These are phyloP conservation scores for Mycosphaerella arachidis DNA, from an alignment of 2,329 filamentous ascomycete genomes.

Conservation along the genomic window DNA sequence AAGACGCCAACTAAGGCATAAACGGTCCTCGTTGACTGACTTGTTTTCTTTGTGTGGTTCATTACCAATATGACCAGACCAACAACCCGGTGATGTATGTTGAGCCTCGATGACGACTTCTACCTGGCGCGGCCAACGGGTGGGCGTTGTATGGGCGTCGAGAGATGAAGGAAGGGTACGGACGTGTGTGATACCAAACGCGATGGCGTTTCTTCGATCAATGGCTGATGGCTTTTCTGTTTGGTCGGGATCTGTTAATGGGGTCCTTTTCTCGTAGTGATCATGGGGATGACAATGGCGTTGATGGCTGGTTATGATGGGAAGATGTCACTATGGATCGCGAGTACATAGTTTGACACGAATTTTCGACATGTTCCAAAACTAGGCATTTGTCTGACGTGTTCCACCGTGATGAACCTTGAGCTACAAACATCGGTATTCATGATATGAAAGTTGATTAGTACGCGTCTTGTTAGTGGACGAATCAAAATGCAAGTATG, in stretches of 20 bases:
- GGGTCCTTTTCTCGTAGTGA: constrained; percentile 3
- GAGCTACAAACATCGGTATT: not conserved
- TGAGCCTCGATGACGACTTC: not conserved
- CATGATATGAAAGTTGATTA: not conserved
- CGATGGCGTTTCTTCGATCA: not conserved
- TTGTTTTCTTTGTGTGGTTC: constrained; percentile 1
- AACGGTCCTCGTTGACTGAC: not conserved
- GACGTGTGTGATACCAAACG: constrained; percentile 10
- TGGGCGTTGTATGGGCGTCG: constrained; percentile 6
- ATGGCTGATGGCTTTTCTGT: constrained; percentile 3
- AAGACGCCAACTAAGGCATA: constrained; percentile 33
- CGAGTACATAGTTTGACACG: constrained; percentile 14
- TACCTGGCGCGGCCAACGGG: not conserved
- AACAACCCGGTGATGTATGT: constrained; percentile 3
- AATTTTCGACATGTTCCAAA: constrained; percentile 4
- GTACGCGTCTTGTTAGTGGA: not conserved
- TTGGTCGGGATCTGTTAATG: constrained; percentile 5
- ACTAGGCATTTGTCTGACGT: not conserved
- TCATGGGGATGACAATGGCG: constrained; percentile 6
- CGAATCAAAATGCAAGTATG: not conserved
- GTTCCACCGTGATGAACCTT: not conserved
- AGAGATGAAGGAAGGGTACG: not conserved
- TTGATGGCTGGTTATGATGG: constrained; percentile 7
- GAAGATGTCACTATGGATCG: constrained; percentile 12
- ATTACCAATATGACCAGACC: not conserved